phyloP scores from a whole-genome alignment of 2,329 filamentous ascomycete species.

The Aplosporella prunicola region DNA sequence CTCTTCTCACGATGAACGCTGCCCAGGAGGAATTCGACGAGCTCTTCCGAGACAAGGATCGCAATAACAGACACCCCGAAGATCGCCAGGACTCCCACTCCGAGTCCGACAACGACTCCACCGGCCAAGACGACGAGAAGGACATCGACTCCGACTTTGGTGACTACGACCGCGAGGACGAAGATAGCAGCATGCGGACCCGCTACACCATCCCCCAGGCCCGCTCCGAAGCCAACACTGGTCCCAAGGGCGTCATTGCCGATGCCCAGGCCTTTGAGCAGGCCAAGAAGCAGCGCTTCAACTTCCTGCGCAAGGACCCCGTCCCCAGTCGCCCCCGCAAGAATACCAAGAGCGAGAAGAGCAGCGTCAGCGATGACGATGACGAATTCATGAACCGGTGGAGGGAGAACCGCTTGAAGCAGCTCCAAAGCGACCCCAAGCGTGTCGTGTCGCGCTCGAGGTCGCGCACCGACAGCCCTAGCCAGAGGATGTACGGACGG shows the following conservation, averaged over 20 bases:
- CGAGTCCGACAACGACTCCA: slow-evolving; percentile 38
- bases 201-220: slow-evolving; percentile 50
- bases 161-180: slow-evolving; percentile 21
- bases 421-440: slow-evolving; percentile 59
- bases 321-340: slow-evolving; percentile 15
- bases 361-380: slow-evolving; percentile 54
- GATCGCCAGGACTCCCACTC: slow-evolving; percentile 45
- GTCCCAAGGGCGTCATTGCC: slow-evolving; percentile 79
- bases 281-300: slow-evolving; percentile 35
- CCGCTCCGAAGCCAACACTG: slow-evolving; percentile 60
- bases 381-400: slow-evolving; percentile 75
- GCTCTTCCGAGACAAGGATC: slow-evolving; percentile 39
- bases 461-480: slow-evolving; percentile 64
- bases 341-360: slow-evolving; percentile 33
- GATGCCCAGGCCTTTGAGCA: slow-evolving; percentile 70
- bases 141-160: slow-evolving; percentile 39
- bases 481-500: slow-evolving; percentile 65
- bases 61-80: slow-evolving; percentile 37
- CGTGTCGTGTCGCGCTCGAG: slow-evolving; percentile 36
- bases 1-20: slow-evolving; percentile 21
- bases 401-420: slow-evolving; percentile 68
- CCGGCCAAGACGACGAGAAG: slow-evolving; percentile 47
- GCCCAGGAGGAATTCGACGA: slow-evolving; percentile 45
- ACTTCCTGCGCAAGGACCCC: slow-evolving; percentile 10
- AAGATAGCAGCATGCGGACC: slow-evolving; percentile 42